Conservation (phyloP, 306 rosid genomes). For the Canavalia gladiata region DNA sequence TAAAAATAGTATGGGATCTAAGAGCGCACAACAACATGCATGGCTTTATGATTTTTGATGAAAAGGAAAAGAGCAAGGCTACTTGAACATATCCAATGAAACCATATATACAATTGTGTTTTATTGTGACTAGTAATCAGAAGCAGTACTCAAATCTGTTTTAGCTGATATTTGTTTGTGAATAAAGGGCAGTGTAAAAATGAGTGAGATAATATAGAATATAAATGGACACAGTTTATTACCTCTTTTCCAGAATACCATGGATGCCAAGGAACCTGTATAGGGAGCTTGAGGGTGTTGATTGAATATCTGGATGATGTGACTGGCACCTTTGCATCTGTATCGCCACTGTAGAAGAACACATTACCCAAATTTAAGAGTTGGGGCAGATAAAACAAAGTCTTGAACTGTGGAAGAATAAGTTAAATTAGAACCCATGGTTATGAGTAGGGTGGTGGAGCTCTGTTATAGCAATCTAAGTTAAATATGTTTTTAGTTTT, state of each 20-base stretch:
- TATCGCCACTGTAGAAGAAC: slow-evolving; percentile 61
- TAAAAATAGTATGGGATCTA: no score
- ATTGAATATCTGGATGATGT: slow-evolving; percentile 64
- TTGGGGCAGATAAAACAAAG: not conserved
- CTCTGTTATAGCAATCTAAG: not conserved
- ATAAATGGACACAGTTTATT: not conserved
- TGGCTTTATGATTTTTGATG: no score
- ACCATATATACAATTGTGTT: no score
- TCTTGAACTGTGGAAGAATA: not conserved
- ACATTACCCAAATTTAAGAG: not conserved
- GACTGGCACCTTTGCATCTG: slow-evolving; percentile 57
- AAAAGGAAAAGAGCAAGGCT: no score
- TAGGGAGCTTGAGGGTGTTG: slow-evolving; percentile 51
- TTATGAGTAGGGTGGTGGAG: not conserved
- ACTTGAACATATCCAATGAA: no score
- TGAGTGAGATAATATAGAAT: not conserved
- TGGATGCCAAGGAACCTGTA: slow-evolving; percentile 57
- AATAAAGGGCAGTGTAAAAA: not conserved
- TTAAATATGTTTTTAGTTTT: no score
- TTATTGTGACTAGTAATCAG: no score
- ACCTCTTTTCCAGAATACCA: slow-evolving; percentile 69
- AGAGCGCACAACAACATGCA: no score
- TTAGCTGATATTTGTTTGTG: no score
- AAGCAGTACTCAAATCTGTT: no score
- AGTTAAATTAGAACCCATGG: not conserved